Conservation (phyloP, 176 grass and related monocot species). For the Luzula sylvatica region DNA sequence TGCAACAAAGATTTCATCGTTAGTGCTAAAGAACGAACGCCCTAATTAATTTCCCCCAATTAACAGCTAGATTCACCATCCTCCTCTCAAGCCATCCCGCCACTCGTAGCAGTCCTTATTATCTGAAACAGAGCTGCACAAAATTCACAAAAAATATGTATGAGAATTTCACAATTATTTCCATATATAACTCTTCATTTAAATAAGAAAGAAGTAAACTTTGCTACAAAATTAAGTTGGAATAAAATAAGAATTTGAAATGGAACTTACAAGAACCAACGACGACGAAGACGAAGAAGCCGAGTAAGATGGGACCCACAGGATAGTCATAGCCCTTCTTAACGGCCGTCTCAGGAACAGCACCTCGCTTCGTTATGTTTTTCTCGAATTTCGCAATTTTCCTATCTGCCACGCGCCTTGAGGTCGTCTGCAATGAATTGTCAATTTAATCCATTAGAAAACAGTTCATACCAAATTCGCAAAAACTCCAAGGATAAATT, state of each 20-base stretch:
- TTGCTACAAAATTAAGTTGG: too few species aligned
- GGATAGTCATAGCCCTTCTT: conserved; percentile 74
- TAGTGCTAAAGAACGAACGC: conserved; percentile 12
- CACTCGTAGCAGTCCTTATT: conserved; percentile 69
- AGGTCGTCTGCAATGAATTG: conserved; percentile 45
- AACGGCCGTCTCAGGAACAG: conserved; percentile 51
- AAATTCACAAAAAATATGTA: conserved; percentile 17
- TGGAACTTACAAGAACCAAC: conserved; percentile 68
- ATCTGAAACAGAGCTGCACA: conserved; percentile 91
- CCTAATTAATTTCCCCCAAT: not conserved
- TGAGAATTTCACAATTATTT: conserved; percentile 1
- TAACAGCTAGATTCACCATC: conserved; percentile 3
- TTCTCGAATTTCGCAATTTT: conserved; percentile 72
- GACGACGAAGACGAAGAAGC: conserved; percentile 72
- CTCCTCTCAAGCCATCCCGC: conserved; percentile 25
- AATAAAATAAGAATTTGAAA: not conserved
- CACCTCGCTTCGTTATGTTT: conserved; percentile 72
- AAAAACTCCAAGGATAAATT: too few species aligned
- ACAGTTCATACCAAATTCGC: too few species aligned
- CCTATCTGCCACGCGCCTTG: conserved; percentile 56
- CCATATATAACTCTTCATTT: not conserved
- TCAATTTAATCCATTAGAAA: not conserved
- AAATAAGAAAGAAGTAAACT: not conserved
- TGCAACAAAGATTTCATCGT: conserved; percentile 14
- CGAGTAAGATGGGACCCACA: conserved; percentile 58